Conservation (phyloP, 2,329 filamentous ascomycete species). For the Furcasterigmium sp. region DNA sequence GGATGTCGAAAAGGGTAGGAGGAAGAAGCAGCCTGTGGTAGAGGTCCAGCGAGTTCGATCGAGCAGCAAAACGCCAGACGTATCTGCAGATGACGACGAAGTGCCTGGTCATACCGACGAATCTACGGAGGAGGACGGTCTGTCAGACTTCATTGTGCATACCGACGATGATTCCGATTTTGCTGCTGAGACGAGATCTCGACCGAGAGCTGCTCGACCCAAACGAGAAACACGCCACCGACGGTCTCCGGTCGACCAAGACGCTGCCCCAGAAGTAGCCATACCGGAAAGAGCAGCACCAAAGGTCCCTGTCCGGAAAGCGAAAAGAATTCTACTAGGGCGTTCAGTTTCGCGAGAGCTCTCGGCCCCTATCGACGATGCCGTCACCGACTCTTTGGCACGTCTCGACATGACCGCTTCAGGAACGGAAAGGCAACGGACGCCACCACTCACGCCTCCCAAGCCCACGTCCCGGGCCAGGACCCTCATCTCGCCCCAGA, state of each 20-base stretch:
- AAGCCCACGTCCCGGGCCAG: conserved; percentile 11
- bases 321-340: too few relatives aligned
- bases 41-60: background rate
- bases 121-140: background rate
- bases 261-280: background rate
- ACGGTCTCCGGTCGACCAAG: background rate
- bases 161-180: background rate
- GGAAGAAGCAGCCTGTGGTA: background rate
- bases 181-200: background rate
- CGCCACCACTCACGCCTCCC: conserved; percentile 12
- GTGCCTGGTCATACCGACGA: too few relatives aligned
- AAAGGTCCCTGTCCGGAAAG: too few relatives aligned
- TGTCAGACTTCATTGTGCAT: background rate
- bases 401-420: background rate
- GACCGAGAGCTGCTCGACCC: background rate
- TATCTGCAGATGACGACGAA: too few relatives aligned
- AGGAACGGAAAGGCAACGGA: background rate
- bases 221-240: too few relatives aligned
- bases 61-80: background rate
- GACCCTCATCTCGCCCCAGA: conserved; percentile 22
- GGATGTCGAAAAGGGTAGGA: background rate
- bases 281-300: background rate
- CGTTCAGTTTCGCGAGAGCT: background rate
- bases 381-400: background rate
- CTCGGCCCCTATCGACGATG: background rate